A percentile compares a stretch with the other conserved stretches of the same genome.
Conservation (phyloP, 2,329 filamentous ascomycete genomes). For the Sporothrix luriei region DNA sequence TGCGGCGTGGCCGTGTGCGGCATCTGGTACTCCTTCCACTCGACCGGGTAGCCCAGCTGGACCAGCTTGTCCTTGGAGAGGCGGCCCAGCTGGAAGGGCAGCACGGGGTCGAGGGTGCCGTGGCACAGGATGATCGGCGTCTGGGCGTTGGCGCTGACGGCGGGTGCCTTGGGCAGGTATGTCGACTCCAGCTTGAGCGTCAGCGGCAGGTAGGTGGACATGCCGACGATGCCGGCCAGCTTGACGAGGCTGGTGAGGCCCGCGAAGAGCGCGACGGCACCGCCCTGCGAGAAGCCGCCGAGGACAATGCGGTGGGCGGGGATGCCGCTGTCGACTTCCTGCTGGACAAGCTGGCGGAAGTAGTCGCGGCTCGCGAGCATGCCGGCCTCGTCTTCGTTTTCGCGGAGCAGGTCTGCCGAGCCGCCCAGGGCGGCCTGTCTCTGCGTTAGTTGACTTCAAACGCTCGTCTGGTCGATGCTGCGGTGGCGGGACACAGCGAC, state of each 20-base stretch:
- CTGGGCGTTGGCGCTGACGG: slow-evolving; percentile 59
- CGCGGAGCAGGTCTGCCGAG: slow-evolving; percentile 38
- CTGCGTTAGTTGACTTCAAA: neutral
- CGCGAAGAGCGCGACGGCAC: slow-evolving; percentile 80
- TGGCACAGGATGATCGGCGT: slow-evolving; percentile 90
- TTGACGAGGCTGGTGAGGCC: slow-evolving; percentile 73
- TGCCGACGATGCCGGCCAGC: slow-evolving; percentile 82
- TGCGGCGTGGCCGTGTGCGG: slow-evolving; percentile 73
- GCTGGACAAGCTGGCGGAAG: slow-evolving; percentile 76
- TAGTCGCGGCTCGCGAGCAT: slow-evolving; percentile 73
- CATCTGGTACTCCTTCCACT: slow-evolving; percentile 74
- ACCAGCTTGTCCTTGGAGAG: slow-evolving; percentile 68
- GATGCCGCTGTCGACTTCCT: slow-evolving; percentile 80
- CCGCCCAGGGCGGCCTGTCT: slow-evolving; percentile 38
- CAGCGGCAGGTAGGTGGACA: slow-evolving; percentile 81
- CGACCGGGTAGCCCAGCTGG: slow-evolving; percentile 70
- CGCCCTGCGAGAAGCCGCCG: slow-evolving; percentile 84
- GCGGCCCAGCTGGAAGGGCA: slow-evolving; percentile 69
- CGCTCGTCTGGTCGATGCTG: neutral
- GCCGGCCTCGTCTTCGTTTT: slow-evolving; percentile 63
- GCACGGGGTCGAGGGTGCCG: slow-evolving; percentile 74
- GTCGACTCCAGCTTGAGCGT: slow-evolving; percentile 55
- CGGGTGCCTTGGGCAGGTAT: slow-evolving; percentile 65
- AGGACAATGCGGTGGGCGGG: slow-evolving; percentile 80
- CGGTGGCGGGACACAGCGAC: slow-evolving; percentile 30